Conservation (phyloP, 305 asterid genomes). For the Rubia peregrina region DNA sequence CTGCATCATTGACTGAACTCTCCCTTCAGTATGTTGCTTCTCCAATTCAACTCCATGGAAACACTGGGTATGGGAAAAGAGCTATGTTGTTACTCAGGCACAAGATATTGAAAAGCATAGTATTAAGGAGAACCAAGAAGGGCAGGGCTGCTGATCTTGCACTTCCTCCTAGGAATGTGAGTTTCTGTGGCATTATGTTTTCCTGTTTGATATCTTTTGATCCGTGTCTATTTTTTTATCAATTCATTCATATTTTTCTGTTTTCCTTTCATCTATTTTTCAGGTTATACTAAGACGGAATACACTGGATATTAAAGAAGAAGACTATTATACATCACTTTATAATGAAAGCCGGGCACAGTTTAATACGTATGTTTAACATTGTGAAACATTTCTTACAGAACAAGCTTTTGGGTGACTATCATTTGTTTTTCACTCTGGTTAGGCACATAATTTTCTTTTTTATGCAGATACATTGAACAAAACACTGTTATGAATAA, state of each 20-base stretch:
- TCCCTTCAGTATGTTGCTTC: constrained; percentile 55
- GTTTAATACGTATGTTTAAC: constrained; percentile 58
- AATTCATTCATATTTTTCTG: constrained; percentile 6
- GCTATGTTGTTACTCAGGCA: constrained; percentile 83
- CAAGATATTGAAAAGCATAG: constrained; percentile 59
- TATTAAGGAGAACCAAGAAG: constrained; percentile 83
- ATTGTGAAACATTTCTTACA: neutral
- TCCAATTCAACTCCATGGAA: constrained; percentile 66
- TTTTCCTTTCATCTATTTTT: constrained; percentile 17
- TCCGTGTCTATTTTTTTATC: constrained; percentile 11
- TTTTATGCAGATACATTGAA: constrained; percentile 54
- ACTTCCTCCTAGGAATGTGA: constrained; percentile 79
- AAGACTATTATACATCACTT: constrained; percentile 64
- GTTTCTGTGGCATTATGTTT: constrained; percentile 20
- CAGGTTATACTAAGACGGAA: constrained; percentile 77
- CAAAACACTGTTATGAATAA: constrained; percentile 75
- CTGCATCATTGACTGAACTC: constrained; percentile 11
- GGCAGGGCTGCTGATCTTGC: constrained; percentile 97
- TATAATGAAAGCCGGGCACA: constrained; percentile 86
- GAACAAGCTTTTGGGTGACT: neutral
- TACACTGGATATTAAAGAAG: constrained; percentile 69
- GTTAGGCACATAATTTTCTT: neutral
- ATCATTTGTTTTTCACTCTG: neutral
- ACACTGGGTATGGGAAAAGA: constrained; percentile 37
- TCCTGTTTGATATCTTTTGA: constrained; percentile 10